Evolutionary conservation across 2,329 filamentous ascomycete genomes (phyloP).

Genomic region (Fusarium liriodendri): DNA sequence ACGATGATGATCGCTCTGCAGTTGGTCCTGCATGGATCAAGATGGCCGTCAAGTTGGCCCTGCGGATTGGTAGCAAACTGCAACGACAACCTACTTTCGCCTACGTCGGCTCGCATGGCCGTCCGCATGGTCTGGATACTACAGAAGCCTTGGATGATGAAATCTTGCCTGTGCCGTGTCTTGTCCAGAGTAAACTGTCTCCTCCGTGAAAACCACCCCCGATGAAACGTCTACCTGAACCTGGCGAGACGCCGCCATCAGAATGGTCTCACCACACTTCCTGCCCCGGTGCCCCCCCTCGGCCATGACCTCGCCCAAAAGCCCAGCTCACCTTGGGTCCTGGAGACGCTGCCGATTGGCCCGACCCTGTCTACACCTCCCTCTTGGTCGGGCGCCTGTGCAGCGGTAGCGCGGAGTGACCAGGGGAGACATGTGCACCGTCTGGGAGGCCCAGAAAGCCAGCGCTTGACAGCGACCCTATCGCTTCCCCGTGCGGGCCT

Average conservation of each 20-base stretch:
- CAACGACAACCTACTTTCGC: background rate
- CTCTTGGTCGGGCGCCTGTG: conserved; percentile 42
- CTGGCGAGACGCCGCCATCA: conserved; percentile 25
- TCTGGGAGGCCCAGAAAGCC: background rate
- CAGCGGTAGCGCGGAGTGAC: conserved; percentile 20
- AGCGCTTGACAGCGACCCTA: conserved; percentile 13
- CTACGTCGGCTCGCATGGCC: background rate
- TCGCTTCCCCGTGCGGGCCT: conserved; percentile 20
- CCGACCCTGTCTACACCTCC: conserved; percentile 1
- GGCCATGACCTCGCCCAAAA: background rate
- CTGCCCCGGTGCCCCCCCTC: background rate
- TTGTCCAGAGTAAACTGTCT: background rate
- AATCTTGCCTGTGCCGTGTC: background rate
- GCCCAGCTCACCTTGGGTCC: background rate
- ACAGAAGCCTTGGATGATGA: background rate
- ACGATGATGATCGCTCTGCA: conserved; percentile 39
- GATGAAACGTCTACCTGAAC: conserved; percentile 23
- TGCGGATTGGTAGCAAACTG: background rate
- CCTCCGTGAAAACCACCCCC: background rate
- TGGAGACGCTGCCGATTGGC: conserved; percentile 40
- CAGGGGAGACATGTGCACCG: conserved; percentile 6
- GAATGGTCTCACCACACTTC: conserved; percentile 38
- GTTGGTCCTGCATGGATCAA: conserved; percentile 24
- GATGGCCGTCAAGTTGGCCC: conserved; percentile 6
- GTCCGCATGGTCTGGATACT: background rate